Evolutionary conservation across 2,329 filamentous ascomycete species (phyloP).

Genomic region (Aspergillus thermomutatus): DNA sequence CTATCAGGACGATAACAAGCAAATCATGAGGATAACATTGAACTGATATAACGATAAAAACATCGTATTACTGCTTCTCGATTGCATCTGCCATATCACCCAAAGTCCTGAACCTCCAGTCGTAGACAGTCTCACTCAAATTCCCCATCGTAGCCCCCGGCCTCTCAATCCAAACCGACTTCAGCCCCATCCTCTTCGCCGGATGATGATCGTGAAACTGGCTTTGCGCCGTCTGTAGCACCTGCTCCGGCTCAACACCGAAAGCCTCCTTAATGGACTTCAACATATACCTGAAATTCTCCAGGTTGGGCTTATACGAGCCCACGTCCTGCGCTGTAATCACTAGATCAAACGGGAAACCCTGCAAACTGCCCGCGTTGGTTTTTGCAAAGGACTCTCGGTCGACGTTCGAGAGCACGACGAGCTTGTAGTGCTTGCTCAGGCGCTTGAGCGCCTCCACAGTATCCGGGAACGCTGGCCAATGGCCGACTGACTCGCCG

Average conservation of each 20-base stretch:
- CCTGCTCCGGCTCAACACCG: conserved; percentile 53
- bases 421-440: conserved; percentile 51
- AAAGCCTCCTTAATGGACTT: conserved; percentile 52
- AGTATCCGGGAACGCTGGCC: conserved; percentile 58
- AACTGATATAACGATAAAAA: neutral
- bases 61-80: neutral
- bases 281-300: conserved; percentile 67
- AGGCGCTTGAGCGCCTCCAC: conserved; percentile 51
- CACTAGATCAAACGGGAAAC: conserved; percentile 57
- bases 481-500: conserved; percentile 47
- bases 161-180: conserved; percentile 62
- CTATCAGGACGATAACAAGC: too few relatives aligned
- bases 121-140: conserved; percentile 39
- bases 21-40: neutral
- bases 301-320: conserved; percentile 63
- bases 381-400: conserved; percentile 49
- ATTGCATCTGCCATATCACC: conserved; percentile 58
- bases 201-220: conserved; percentile 66
- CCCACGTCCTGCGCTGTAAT: conserved; percentile 71
- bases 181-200: conserved; percentile 57
- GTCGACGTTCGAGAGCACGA: conserved; percentile 58
- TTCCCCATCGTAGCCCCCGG: conserved; percentile 43
- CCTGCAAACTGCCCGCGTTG: conserved; percentile 48
- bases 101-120: conserved; percentile 59
- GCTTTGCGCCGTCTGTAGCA: conserved; percentile 68